Conservation (phyloP, 805 yeast genomes). For the Metschnikowia shivogae region DNA sequence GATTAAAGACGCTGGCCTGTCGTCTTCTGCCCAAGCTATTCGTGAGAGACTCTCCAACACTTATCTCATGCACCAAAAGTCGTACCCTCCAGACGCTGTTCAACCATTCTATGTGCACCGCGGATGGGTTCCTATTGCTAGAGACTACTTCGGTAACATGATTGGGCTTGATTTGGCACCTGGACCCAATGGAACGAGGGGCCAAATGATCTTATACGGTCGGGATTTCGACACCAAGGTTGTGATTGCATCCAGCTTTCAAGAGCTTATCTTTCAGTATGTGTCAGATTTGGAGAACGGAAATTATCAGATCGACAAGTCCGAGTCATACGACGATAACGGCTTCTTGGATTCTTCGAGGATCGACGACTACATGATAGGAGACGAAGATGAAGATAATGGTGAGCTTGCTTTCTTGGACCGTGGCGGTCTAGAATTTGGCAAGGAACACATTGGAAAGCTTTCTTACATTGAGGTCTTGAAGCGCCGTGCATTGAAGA, state of each 20-base stretch:
- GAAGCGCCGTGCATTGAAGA: constrained; percentile 39
- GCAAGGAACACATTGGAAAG: constrained; percentile 25
- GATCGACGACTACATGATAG: constrained; percentile 39
- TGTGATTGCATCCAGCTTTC: constrained; percentile 23
- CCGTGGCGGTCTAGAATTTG: constrained; percentile 35
- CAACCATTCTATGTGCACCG: constrained; percentile 20
- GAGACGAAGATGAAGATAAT: constrained; percentile 43
- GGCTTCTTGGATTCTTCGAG: constrained; percentile 38
- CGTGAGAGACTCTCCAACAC: constrained; percentile 13
- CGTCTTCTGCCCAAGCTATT: constrained; percentile 9
- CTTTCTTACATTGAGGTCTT: constrained; percentile 40
- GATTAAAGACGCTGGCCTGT: constrained; percentile 10
- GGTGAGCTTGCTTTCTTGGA: constrained; percentile 41
- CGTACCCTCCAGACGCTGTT: constrained; percentile 18
- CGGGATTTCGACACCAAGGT: constrained; percentile 21
- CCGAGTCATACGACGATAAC: constrained; percentile 28
- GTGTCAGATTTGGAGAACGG: constrained; percentile 41
- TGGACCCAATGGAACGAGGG: constrained; percentile 17
- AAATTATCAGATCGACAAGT: constrained; percentile 34
- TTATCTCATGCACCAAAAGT: constrained; percentile 19
- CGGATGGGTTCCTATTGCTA: constrained; percentile 19
- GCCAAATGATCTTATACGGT: constrained; percentile 19
- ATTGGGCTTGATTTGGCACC: constrained; percentile 20
- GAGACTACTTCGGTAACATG: constrained; percentile 17
- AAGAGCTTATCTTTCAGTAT: constrained; percentile 37